phyloP scores from a whole-genome alignment of 371 early-diverging fungal species.

The Mucor plumbeus region DNA sequence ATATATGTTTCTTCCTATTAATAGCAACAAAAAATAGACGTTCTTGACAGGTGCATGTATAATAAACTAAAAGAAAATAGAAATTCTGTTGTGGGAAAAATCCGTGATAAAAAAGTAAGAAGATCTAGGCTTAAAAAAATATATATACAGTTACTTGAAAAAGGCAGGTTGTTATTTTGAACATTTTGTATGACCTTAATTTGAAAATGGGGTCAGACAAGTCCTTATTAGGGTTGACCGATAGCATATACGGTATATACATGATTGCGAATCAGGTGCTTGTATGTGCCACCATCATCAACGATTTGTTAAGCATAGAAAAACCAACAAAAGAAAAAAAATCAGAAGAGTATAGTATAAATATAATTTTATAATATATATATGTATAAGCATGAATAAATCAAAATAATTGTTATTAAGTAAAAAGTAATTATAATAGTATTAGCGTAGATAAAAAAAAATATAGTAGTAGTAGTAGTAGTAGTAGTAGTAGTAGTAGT shows the following conservation, averaged over 20 bases:
- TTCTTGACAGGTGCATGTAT: conserved; percentile 3
- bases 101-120: neutral
- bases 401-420: neutral
- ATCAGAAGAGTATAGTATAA: neutral
- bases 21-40: neutral
- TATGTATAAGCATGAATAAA: neutral
- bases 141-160: neutral
- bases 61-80: neutral
- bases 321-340: neutral
- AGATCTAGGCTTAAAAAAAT: neutral
- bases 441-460: neutral
- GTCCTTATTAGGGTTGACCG: neutral
- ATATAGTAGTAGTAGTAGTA: too few species aligned
- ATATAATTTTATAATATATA: neutral
- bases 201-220: neutral
- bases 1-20: neutral
- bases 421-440: neutral
- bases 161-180: neutral
- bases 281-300: neutral
- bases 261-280: neutral
- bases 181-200: neutral
- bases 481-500: too few species aligned
- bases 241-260: neutral
- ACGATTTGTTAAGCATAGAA: neutral
- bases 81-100: conserved; percentile 1